A percentile compares a stretch with the other conserved stretches of the same genome.
phyloP scores from a whole-genome alignment of 495 filamentous ascomycete species.

The Aspergillus sparsus region DNA sequence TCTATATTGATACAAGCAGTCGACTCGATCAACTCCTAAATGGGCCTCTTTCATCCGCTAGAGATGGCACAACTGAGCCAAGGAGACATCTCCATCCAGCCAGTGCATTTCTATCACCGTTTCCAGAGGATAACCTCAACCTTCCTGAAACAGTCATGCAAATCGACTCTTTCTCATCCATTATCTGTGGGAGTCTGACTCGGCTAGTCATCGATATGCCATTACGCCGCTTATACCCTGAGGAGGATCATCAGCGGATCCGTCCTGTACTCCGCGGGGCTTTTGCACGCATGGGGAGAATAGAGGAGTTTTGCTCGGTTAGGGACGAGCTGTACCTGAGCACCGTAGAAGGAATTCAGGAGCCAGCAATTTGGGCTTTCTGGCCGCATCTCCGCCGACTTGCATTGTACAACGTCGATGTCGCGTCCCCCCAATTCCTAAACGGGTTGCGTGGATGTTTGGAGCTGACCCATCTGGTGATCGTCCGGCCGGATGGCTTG shows the following conservation, averaged over 20 bases:
- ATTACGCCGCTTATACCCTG: slow-evolving; percentile 19
- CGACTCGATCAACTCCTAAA: slow-evolving; percentile 13
- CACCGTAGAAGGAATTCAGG: slow-evolving; percentile 25
- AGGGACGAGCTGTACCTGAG: slow-evolving; percentile 23
- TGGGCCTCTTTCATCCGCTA: slow-evolving; percentile 1
- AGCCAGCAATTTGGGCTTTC: slow-evolving; percentile 33
- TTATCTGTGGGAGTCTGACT: slow-evolving; percentile 6
- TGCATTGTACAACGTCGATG: slow-evolving; percentile 35
- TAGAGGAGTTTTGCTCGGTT: slow-evolving; percentile 35
- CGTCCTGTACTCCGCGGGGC: slow-evolving; percentile 29
- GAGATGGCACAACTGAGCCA: neutral
- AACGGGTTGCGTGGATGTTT: slow-evolving; percentile 26
- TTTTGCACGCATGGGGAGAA: slow-evolving; percentile 27
- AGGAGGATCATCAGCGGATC: slow-evolving; percentile 23
- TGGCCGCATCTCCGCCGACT: slow-evolving; percentile 36
- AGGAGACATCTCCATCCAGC: slow-evolving; percentile 10
- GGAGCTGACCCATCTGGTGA: slow-evolving; percentile 33
- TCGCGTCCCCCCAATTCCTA: slow-evolving; percentile 29
- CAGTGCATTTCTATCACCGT: slow-evolving; percentile 25
- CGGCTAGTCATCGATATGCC: slow-evolving; percentile 23
- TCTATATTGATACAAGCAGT: slow-evolving; percentile 24
- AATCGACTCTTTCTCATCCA: slow-evolving; percentile 12
- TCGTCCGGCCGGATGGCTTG: slow-evolving; percentile 35
- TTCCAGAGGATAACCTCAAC: slow-evolving; percentile 14
- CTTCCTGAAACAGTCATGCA: neutral